phyloP scores from a whole-genome alignment of 768 basidiomycete species.

The Tricholoma flavovirens region DNA sequence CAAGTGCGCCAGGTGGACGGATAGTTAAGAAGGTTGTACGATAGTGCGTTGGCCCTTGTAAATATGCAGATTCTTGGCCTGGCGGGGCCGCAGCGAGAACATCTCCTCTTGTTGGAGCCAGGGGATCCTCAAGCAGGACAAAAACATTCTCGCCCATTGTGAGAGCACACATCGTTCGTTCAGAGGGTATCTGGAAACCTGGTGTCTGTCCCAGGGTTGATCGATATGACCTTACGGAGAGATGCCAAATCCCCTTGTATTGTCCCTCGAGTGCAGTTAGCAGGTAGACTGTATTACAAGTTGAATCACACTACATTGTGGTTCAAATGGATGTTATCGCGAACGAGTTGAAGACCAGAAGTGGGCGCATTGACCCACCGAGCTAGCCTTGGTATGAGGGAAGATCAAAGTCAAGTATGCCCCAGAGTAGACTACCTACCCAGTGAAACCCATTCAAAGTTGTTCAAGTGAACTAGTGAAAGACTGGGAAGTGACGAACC shows the following conservation, averaged over 20 bases:
- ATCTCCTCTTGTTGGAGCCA: slow-evolving; percentile 63
- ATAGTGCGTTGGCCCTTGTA: slow-evolving; percentile 57
- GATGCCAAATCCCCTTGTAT: slow-evolving; percentile 58
- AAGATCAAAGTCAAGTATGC: slow-evolving; percentile 1
- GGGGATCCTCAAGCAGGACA: slow-evolving; percentile 71
- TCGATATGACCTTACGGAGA: slow-evolving; percentile 68
- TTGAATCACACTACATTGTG: slow-evolving; percentile 47
- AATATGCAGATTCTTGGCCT: slow-evolving; percentile 34
- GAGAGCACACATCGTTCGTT: slow-evolving; percentile 69
- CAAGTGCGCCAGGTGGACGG: slow-evolving; percentile 66
- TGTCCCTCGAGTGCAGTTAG: slow-evolving; percentile 42
- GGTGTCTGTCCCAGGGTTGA: slow-evolving; percentile 59
- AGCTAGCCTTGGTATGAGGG: slow-evolving; percentile 46
- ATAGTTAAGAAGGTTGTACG: slow-evolving; percentile 75
- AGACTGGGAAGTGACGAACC: slow-evolving; percentile 23
- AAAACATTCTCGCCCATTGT: slow-evolving; percentile 81
- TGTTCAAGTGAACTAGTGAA: slow-evolving; percentile 1
- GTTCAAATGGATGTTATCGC: slow-evolving; percentile 63
- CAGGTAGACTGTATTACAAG: slow-evolving; percentile 1
- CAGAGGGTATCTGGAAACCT: slow-evolving; percentile 44
- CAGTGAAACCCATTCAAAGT: slow-evolving; percentile 63
- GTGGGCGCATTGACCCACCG: slow-evolving; percentile 82
- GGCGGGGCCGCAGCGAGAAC: slow-evolving; percentile 41
- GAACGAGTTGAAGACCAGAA: slow-evolving; percentile 60
- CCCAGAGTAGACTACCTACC: slow-evolving; percentile 30